phyloP scores from a whole-genome alignment of 306 rosid species.

The Malus sieversii region DNA sequence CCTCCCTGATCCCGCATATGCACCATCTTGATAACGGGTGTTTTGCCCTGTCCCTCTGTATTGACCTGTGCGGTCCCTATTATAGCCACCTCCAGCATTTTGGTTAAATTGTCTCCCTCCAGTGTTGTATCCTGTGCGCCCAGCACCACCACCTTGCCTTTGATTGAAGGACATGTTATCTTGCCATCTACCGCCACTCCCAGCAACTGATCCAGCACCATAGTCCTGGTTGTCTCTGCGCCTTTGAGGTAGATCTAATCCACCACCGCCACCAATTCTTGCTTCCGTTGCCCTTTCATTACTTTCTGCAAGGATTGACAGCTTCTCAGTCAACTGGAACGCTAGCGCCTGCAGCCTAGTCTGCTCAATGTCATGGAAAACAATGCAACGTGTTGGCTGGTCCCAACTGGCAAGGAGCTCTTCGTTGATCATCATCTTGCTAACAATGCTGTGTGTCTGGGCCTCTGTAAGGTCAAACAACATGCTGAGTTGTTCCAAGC shows the following conservation, averaged over 20 bases:
- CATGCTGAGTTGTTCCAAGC: slow-evolving; percentile 60
- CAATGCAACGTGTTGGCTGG: slow-evolving; percentile 36
- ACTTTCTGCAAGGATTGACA: slow-evolving; percentile 74
- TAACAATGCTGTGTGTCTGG: slow-evolving; percentile 57
- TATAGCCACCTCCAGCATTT: slow-evolving; percentile 25
- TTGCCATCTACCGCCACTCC: slow-evolving; percentile 65
- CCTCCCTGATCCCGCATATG: slow-evolving; percentile 43
- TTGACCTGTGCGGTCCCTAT: slow-evolving; percentile 14
- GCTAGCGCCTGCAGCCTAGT: slow-evolving; percentile 70
- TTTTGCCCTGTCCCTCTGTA: slow-evolving; percentile 44
- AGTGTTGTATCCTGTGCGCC: slow-evolving; percentile 48
- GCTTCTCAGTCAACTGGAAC: slow-evolving; percentile 78
- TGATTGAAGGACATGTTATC: slow-evolving; percentile 49
- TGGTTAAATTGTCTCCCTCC: slow-evolving; percentile 36
- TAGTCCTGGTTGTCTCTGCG: slow-evolving; percentile 87
- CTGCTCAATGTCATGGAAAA: slow-evolving; percentile 40
- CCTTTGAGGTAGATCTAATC: slow-evolving; percentile 71
- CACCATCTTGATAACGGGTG: slow-evolving; percentile 43
- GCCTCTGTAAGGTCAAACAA: slow-evolving; percentile 67
- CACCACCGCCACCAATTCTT: slow-evolving; percentile 83
- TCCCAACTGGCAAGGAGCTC: slow-evolving; percentile 72
- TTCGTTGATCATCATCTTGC: slow-evolving; percentile 91
- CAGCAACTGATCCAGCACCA: slow-evolving; percentile 34
- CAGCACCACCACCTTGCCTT: slow-evolving; percentile 55
- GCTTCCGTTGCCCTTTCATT: slow-evolving; percentile 91